Conservation (phyloP, 164 flowering plant species). For the Malania oleifera region DNA sequence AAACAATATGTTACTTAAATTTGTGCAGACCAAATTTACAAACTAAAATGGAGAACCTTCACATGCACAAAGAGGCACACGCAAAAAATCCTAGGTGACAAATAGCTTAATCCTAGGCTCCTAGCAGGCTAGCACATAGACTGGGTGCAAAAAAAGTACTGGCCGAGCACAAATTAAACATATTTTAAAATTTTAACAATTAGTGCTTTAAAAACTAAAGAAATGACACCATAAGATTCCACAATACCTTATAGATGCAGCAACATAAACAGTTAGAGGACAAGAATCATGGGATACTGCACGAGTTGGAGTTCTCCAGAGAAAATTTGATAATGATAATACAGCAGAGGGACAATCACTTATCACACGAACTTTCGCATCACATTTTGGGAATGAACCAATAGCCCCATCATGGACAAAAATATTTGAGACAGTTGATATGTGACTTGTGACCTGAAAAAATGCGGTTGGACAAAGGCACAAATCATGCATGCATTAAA, state of each 20-base stretch:
- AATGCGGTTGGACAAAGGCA: background rate
- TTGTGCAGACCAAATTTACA: no score
- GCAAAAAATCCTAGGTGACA: no score
- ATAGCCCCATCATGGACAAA: conserved; percentile 60
- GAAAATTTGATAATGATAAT: conserved; percentile 35
- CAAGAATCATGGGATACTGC: conserved; percentile 59
- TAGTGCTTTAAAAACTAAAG: background rate
- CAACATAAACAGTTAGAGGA: conserved; percentile 47
- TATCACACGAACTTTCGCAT: conserved; percentile 48
- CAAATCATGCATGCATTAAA: background rate
- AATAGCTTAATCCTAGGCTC: no score
- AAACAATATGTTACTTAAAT: no score
- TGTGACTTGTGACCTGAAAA: conserved; percentile 41
- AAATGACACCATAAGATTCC: background rate
- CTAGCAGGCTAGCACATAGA: no score
- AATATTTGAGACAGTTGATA: conserved; percentile 38
- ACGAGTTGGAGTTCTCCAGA: conserved; percentile 44
- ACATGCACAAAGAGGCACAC: no score
- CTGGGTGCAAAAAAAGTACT: no score
- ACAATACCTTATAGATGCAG: conserved; percentile 41
- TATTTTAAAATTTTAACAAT: no score
- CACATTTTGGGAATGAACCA: conserved; percentile 39
- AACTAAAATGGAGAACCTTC: no score
- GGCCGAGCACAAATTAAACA: no score
- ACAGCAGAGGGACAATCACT: conserved; percentile 49